Percentiles rank a stretch among this genome's conserved stretches.
phyloP scores from a whole-genome alignment of 305 asterid genomes.

The Fraxinus latifolia region DNA sequence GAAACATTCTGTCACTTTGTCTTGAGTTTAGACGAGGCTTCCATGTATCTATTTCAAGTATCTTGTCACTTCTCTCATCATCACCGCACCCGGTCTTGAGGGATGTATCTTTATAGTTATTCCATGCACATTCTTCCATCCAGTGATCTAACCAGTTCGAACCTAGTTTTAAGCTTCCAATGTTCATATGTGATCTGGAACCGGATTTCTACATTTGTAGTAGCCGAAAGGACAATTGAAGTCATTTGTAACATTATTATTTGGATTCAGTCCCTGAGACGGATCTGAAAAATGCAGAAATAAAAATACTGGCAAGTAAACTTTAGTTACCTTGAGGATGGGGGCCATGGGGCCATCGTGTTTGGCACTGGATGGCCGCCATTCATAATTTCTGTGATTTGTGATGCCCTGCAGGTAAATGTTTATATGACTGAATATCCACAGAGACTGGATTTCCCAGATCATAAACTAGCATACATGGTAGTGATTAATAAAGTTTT shows the following conservation, averaged over 20 bases:
- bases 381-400: constrained; percentile 38
- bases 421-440: not conserved
- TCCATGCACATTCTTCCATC: constrained; percentile 72
- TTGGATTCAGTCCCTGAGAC: not conserved
- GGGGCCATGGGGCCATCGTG: constrained; percentile 31
- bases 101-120: constrained; percentile 26
- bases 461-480: not conserved
- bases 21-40: constrained; percentile 45
- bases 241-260: not conserved
- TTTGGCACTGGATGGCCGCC: constrained; percentile 29
- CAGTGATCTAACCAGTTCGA: constrained; percentile 68
- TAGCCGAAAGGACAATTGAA: not conserved
- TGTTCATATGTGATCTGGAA: constrained; percentile 39
- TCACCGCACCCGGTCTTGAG: constrained; percentile 25
- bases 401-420: constrained; percentile 41
- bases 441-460: not conserved
- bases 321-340: constrained; percentile 48
- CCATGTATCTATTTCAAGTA: constrained; percentile 83
- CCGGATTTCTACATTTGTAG: constrained; percentile 50
- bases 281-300: not conserved
- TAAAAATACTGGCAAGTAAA: not conserved
- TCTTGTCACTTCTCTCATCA: constrained; percentile 72
- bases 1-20: constrained; percentile 35
- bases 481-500: not conserved
- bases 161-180: constrained; percentile 38